These are phyloP conservation scores for Monosporozyma aerobia DNA, from an alignment of 805 yeast genomes.

Conservation along the genomic window DNA sequence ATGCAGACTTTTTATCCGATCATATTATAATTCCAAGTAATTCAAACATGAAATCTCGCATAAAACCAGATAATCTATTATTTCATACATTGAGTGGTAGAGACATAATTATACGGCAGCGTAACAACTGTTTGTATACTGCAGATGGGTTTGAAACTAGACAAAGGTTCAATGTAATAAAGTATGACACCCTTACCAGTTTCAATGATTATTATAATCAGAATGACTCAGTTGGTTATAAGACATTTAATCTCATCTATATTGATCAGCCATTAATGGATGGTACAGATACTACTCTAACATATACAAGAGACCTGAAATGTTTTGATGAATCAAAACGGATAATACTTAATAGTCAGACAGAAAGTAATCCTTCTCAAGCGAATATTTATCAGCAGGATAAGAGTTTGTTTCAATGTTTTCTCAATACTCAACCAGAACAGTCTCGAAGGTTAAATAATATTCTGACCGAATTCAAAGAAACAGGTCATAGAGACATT, in stretches of 20 bases:
- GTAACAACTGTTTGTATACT: slow-evolving; percentile 45
- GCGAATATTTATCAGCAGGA: background rate
- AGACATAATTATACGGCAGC: slow-evolving; percentile 39
- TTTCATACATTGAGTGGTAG: slow-evolving; percentile 48
- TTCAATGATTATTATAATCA: slow-evolving; percentile 50
- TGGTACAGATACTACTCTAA: slow-evolving; percentile 32
- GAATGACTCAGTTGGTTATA: slow-evolving; percentile 29
- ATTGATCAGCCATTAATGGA: slow-evolving; percentile 45
- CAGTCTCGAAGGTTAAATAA: slow-evolving; percentile 1
- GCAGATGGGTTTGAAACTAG: slow-evolving; percentile 49
- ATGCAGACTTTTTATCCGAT: slow-evolving; percentile 16
- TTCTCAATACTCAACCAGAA: slow-evolving; percentile 4
- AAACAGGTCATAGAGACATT: background rate
- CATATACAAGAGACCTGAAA: slow-evolving; percentile 7
- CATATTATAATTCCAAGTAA: slow-evolving; percentile 33
- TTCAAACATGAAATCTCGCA: background rate
- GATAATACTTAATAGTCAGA: background rate
- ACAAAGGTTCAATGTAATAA: slow-evolving; percentile 35
- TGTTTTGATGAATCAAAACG: background rate
- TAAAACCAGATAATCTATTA: background rate
- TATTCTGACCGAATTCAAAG: background rate
- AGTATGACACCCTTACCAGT: slow-evolving; percentile 41
- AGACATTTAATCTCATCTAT: slow-evolving; percentile 45
- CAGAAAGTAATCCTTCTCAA: background rate
- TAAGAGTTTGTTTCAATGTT: background rate